These are phyloP conservation scores for Juglanconis sp. DNA, from an alignment of 2,329 filamentous ascomycete species.

Conservation along the genomic window DNA sequence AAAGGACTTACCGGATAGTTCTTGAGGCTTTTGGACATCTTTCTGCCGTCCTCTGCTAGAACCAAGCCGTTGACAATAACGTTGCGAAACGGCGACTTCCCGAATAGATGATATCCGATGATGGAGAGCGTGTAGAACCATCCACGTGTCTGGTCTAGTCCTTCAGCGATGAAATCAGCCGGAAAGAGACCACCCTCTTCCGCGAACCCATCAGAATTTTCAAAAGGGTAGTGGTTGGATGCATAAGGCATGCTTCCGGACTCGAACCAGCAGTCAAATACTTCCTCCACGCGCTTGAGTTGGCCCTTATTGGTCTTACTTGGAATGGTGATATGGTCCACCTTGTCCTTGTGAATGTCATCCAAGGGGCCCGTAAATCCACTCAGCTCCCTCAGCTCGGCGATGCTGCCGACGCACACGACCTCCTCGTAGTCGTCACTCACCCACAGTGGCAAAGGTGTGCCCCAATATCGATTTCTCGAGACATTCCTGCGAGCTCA, in stretches of 20 bases:
- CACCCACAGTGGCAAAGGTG: slow-evolving; percentile 86
- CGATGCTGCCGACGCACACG: slow-evolving; percentile 80
- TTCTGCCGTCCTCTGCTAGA: slow-evolving; percentile 91
- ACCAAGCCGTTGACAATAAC: slow-evolving; percentile 97
- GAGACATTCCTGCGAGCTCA: too few relatives aligned
- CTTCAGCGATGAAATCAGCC: slow-evolving; percentile 88
- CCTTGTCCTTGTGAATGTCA: slow-evolving; percentile 88
- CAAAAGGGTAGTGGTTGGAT: slow-evolving; percentile 87
- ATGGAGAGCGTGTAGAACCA: slow-evolving; percentile 96
- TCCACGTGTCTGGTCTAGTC: slow-evolving; percentile 82
- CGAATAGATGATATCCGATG: slow-evolving; percentile 83
- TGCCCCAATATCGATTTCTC: slow-evolving; percentile 91
- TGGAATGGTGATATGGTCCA: slow-evolving; percentile 91
- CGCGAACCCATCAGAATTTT: slow-evolving; percentile 78
- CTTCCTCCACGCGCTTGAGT: slow-evolving; percentile 76
- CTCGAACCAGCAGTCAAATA: slow-evolving; percentile 97
- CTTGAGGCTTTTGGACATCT: slow-evolving; percentile 96
- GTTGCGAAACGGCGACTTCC: slow-evolving; percentile 84
- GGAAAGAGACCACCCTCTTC: slow-evolving; percentile 62
- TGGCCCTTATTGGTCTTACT: slow-evolving; percentile 81
- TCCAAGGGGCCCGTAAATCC: slow-evolving; percentile 80
- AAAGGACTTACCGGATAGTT: slow-evolving; percentile 66
- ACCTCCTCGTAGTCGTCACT: slow-evolving; percentile 85
- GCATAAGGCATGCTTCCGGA: slow-evolving; percentile 95
- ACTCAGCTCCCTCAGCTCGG: slow-evolving; percentile 79